These are phyloP conservation scores for Coffea canephora DNA, from an alignment of 257 asterid genomes.

Conservation along the genomic window DNA sequence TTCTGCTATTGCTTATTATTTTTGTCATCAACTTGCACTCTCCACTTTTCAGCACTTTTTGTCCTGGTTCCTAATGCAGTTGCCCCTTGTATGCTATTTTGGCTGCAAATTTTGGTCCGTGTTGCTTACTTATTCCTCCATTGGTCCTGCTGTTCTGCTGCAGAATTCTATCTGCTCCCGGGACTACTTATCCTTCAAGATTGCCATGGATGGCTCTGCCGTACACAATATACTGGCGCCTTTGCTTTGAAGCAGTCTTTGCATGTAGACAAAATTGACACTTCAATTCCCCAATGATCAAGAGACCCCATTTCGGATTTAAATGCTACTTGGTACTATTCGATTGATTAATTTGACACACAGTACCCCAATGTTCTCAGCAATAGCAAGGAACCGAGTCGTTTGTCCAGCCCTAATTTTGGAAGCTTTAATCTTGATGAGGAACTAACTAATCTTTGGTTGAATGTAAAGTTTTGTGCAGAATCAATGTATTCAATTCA, in stretches of 20 bases:
- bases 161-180: slow-evolving; percentile 54
- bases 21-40: background rate
- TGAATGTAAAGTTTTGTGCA: background rate
- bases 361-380: background rate
- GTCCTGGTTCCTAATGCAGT: background rate
- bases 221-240: slow-evolving; percentile 72
- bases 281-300: background rate
- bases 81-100: background rate
- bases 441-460: background rate
- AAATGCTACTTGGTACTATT: background rate
- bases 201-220: slow-evolving; percentile 78
- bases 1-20: background rate
- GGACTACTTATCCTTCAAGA: slow-evolving; percentile 41
- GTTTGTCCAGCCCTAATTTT: background rate
- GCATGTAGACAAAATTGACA: slow-evolving; percentile 43
- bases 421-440: background rate
- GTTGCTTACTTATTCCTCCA: slow-evolving; percentile 4
- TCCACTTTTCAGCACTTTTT: background rate
- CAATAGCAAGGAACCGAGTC: background rate
- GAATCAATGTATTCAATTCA: background rate
- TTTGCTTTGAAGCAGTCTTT: slow-evolving; percentile 58
- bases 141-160: slow-evolving; percentile 6
- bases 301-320: background rate
- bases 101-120: background rate
- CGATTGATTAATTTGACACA: background rate